Evolutionary conservation across 2,329 filamentous ascomycete genomes (phyloP).

Genomic region (Zymoseptoria crescenta): DNA sequence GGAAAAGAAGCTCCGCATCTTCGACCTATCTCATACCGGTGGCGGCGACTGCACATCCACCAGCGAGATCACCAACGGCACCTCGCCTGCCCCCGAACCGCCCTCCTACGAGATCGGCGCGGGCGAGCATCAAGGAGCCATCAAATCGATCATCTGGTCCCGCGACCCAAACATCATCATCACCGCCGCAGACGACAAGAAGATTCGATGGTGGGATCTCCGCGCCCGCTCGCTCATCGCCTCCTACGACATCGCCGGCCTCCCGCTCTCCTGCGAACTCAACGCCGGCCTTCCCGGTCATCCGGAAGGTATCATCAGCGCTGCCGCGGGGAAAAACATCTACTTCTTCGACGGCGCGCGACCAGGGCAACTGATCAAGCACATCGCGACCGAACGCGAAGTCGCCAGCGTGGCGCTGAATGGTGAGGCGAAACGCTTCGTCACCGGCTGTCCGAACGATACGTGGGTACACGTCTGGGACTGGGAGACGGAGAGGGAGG

Average conservation of each 20-base stretch:
- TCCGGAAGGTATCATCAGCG: constrained; percentile 65
- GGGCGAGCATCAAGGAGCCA: constrained; percentile 74
- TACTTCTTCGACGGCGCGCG: constrained; percentile 80
- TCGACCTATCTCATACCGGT: constrained; percentile 63
- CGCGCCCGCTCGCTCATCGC: constrained; percentile 66
- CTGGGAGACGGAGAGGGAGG: constrained; percentile 72
- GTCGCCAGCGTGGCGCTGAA: constrained; percentile 88
- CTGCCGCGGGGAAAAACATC: constrained; percentile 87
- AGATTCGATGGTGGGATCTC: constrained; percentile 89
- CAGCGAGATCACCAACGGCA: constrained; percentile 10
- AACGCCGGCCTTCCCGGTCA: constrained; percentile 58
- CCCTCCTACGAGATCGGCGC: constrained; percentile 80
- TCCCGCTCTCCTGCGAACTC: constrained; percentile 88
- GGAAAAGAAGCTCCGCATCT: constrained; percentile 94
- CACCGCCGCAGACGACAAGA: constrained; percentile 84
- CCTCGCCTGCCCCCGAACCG: constrained; percentile 10
- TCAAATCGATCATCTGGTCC: constrained; percentile 90
- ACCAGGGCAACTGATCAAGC: constrained; percentile 67
- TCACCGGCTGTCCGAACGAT: constrained; percentile 84
- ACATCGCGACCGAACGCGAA: constrained; percentile 70
- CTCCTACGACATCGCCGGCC: constrained; percentile 69
- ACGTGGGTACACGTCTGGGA: constrained; percentile 96
- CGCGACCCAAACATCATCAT: constrained; percentile 78
- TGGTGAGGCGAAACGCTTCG: constrained; percentile 68
- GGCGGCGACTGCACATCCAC: constrained; percentile 17